Percentiles rank a stretch among this genome's conserved stretches.
phyloP scores from a whole-genome alignment of 345 rosid genomes.

The Microcos paniculata region DNA sequence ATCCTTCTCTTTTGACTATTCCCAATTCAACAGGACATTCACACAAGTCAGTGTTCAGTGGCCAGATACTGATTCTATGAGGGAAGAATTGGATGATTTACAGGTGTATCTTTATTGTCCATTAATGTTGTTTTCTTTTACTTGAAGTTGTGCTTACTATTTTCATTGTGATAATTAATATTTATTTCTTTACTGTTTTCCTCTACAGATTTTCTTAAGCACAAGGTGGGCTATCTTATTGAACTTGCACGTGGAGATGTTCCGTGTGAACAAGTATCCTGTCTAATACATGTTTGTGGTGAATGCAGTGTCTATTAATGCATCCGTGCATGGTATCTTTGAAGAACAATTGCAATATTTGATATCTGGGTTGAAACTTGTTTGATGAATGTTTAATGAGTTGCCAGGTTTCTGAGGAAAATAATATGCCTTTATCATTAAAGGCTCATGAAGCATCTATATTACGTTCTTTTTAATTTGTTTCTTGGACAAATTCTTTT shows the following conservation, averaged over 20 bases:
- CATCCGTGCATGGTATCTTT: not conserved
- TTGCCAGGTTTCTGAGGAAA: slow-evolving; percentile 8
- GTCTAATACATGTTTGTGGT: slow-evolving; percentile 17
- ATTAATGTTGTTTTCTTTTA: slow-evolving; percentile 7
- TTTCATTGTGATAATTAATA: not conserved
- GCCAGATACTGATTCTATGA: slow-evolving; percentile 98
- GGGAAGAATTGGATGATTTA: slow-evolving; percentile 96
- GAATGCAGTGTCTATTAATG: not conserved
- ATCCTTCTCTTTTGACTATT: slow-evolving; percentile 10
- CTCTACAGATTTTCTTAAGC: slow-evolving; percentile 88
- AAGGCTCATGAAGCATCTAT: not conserved
- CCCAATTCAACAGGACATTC: slow-evolving; percentile 67
- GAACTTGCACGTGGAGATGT: slow-evolving; percentile 97
- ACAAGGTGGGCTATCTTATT: slow-evolving; percentile 98
- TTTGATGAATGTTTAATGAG: not conserved
- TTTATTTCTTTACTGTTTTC: not conserved
- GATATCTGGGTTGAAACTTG: not conserved
- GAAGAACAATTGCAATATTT: slow-evolving; percentile 6
- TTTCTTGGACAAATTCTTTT: slow-evolving; percentile 11
- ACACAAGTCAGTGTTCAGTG: slow-evolving; percentile 98
- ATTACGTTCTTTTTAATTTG: not conserved
- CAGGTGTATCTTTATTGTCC: slow-evolving; percentile 50
- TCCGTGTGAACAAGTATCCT: slow-evolving; percentile 99
- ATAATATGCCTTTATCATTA: not conserved
- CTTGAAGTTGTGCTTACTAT: not conserved